Base-by-base conservation (phyloP, 768 basidiomycete genomes). In the Leccinum barrowsii region DNA sequence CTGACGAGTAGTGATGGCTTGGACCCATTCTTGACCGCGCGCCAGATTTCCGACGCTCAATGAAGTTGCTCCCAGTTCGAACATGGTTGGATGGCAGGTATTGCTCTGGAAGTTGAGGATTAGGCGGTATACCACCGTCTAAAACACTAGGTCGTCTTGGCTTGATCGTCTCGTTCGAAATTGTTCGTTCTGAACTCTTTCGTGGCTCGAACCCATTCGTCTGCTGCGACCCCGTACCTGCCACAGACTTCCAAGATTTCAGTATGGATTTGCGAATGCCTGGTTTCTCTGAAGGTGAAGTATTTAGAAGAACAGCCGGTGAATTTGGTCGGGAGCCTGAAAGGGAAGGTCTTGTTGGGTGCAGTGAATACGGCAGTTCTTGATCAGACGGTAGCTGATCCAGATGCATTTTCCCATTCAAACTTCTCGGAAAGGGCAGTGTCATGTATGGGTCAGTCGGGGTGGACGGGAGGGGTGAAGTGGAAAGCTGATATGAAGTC, bases 321-420 rank as follows among this genome's bases (percentile, higher is more conserved):
- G 70, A 69, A 22, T 68, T 65, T 11, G 74, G 65, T 47, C 70
- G 64, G 42, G 71, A 75, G 21, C 64, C 52, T 69, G 73, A 46
- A 68, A 76, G 50, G 65, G 74, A 65, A 66, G 74, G 57, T 67
- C 74, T 60, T 60, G 74, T 47, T 66, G 64, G 44, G 50, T 60
- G 50, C 35, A 73, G 76, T 17, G 89, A 84, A 71, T 89, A 88
- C 22, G 83, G 35, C 15, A 21, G 15, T 19, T 64, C 87, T 63
- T 89, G 88, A 70, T 92, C 85, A 72, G 88, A 87, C 51, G 82
- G 80, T 56, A 89, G 75, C 19, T 79, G 77, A 61, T 82, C 82
- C 44, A 80, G 59, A 28, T 70, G 65, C 2, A 26, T 26, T 26
- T 26, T 26, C 24, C 67, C 59, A 51, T 70, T 71, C 17, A 47